Evolutionary conservation across 2,329 filamentous ascomycete genomes (phyloP).

Genomic region (Stachybotrys echinatus): DNA sequence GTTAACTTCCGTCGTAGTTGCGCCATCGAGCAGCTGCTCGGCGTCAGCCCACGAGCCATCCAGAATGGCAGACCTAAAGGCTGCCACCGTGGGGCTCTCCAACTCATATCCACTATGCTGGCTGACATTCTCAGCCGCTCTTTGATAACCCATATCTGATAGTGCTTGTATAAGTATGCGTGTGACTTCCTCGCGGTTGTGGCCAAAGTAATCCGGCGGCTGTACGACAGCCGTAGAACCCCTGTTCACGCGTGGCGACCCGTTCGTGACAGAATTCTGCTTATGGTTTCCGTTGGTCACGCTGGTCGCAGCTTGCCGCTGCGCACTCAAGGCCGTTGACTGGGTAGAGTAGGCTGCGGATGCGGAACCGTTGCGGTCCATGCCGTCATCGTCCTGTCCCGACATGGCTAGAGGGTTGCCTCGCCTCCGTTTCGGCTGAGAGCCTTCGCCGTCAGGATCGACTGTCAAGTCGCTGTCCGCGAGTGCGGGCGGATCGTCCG

Average conservation of each 20-base stretch:
- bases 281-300: conserved; percentile 44
- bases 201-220: conserved; percentile 62
- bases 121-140: conserved; percentile 68
- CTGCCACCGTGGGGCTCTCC: conserved; percentile 80
- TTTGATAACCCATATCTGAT: conserved; percentile 79
- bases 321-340: conserved; percentile 30
- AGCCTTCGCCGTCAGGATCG: conserved; percentile 6
- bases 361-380: conserved; percentile 51
- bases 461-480: conserved; percentile 13
- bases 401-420: conserved; percentile 54
- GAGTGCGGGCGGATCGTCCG: conserved; percentile 21
- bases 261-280: conserved; percentile 44
- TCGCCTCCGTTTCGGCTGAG: conserved; percentile 48
- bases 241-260: conserved; percentile 37
- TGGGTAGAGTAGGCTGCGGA: conserved; percentile 28
- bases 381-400: conserved; percentile 47
- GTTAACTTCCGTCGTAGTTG: conserved; percentile 27
- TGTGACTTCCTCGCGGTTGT: conserved; percentile 89
- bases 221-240: conserved; percentile 7
- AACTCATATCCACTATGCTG: conserved; percentile 82
- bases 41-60: conserved; percentile 78
- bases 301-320: conserved; percentile 13
- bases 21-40: conserved; percentile 71
- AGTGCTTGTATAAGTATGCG: conserved; percentile 88
- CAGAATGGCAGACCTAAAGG: conserved; percentile 76